Base-by-base conservation (phyloP, 208 protist genomes). In the Acanthamoeba sp. region DNA sequence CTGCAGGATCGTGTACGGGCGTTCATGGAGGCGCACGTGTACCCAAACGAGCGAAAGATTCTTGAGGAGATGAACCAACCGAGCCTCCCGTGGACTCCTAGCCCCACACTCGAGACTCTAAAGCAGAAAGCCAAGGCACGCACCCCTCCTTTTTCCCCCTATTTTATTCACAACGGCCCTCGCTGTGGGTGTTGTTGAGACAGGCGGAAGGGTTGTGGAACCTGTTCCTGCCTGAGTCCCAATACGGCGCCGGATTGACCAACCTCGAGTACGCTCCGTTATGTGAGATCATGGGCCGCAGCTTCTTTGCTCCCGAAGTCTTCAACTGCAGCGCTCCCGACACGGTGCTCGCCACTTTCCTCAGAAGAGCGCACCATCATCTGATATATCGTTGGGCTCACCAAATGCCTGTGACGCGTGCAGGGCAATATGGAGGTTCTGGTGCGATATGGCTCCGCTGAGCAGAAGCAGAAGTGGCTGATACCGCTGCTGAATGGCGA, bases 341-440 rank as follows among this genome's bases (percentile, higher is more conserved):
- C 52, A 52, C 57, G 73, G 36, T 94, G 20, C 48, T 78, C n/a
- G n/a, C n/a, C n/a, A n/a, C n/a, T n/a, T n/a, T n/a, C n/a, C n/a
- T n/a, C n/a, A n/a, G n/a, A n/a, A n/a, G n/a, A n/a, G n/a, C n/a
- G n/a, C n/a, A n/a, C n/a, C n/a, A n/a, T n/a, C n/a, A n/a, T n/a
- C n/a, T 62, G 24, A 20, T 76, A 0, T 4, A 3, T 64, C 87
- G 9, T 40, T 1, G 7, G 12, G 20, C 24, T 34, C n/a, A 42
- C 64, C 5, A 29, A 14, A 16, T 69, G 38, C 85, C 94, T 73
- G 22, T 55, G 50, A 1, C 16, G 27, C 38, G 96, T 96, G 12
- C 98, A 97, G 14, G 98, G 98, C 40, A 98, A 98, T 95, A 98
- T 98, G 97, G 98, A 98, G 91, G 94, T 98, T 18, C 95, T 97